Evolutionary conservation across 73 alveolate genomes (phyloP), one percentile per base, ranked within the genome.

Genomic region (Paramecium pentaurelia): DNA sequence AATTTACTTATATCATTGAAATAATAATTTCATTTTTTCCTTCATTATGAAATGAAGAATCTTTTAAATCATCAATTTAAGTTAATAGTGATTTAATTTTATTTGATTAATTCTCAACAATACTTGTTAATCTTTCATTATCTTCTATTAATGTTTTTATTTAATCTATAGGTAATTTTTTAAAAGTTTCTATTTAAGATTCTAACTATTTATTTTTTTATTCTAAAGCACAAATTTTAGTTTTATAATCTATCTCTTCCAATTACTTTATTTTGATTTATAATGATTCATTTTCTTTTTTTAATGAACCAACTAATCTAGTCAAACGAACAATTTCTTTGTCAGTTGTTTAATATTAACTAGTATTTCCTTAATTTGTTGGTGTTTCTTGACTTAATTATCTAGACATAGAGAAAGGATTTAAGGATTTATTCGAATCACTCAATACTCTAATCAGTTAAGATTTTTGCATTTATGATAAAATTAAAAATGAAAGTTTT

Each of bases 351-450:
- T 8, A 32, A 28, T 28, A 10, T 27, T 28, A 28, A 64, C 54
- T 28, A 5, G 16, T 40, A 18, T 18, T 54, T 28, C 47, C 84
- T 32, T 32, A 32, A 64, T 28, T 32, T 10, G 16, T 32, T 64
- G 84, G 45, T 32, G 84, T 34, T 14, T 64, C 84, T 28, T 14
- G 30, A 27, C 84, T 64, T 25, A 32, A 64, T 51, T 92, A 38
- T 92, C 95, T 42, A 73, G 93, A 58, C 93, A 77, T 34, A 92
- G 93, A 40, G 71, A 92, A 47, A 86, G 88, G 36, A 32, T 93
- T 86, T 40, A 86, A 71, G 12, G 88, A 86, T 60, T 92, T 92
- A 42, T 75, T 75, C 2, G 88, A 75, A 36, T 75, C 88, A 75
- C 68, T 38, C 16, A 84, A 45, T 18, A 51, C 86, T 64, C 84